Conservation (phyloP, 2,329 filamentous ascomycete species). For the Pseudovirgaria hyperparasitica region DNA sequence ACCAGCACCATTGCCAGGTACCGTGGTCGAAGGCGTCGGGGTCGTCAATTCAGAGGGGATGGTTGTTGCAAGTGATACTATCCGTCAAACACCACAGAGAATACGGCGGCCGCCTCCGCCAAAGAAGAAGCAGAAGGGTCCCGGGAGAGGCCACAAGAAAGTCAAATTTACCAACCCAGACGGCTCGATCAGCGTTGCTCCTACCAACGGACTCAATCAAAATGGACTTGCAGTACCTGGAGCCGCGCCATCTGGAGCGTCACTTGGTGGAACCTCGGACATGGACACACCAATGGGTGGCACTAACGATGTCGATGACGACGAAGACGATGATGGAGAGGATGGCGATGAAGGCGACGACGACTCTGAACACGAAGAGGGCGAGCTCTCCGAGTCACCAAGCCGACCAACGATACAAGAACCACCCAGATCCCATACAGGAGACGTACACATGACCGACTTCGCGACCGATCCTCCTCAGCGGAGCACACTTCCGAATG, state of each 20-base stretch:
- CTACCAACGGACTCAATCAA: conserved; percentile 15
- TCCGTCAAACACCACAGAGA: conserved; percentile 37
- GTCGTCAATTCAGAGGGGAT: conserved; percentile 50
- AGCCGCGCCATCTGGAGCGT: conserved; percentile 28
- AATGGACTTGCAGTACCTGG: conserved; percentile 14
- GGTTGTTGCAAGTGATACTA: conserved; percentile 36
- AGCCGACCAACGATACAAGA: conserved; percentile 15
- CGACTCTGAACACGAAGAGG: conserved; percentile 32
- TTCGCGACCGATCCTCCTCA: conserved; percentile 7
- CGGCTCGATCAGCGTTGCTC: conserved; percentile 26
- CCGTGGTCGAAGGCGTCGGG: conserved; percentile 45
- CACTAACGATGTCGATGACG: conserved; percentile 31
- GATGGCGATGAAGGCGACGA: conserved; percentile 37
- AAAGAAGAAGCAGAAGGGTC: conserved; percentile 67
- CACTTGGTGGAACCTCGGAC: conserved; percentile 21
- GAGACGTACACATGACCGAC: conserved; percentile 8
- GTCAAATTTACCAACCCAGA: conserved; percentile 40
- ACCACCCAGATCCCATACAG: conserved; percentile 8
- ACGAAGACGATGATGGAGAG: conserved; percentile 39
- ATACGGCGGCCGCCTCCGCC: conserved; percentile 65
- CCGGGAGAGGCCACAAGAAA: conserved; percentile 70
- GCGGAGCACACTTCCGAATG: conserved; percentile 1
- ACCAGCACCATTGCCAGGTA: conserved; percentile 41
- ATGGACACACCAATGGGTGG: conserved; percentile 29
- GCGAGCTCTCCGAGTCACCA: conserved; percentile 32